Evolutionary conservation across 2,329 filamentous ascomycete species (phyloP).

Genomic region (Thelonectria discophora): DNA sequence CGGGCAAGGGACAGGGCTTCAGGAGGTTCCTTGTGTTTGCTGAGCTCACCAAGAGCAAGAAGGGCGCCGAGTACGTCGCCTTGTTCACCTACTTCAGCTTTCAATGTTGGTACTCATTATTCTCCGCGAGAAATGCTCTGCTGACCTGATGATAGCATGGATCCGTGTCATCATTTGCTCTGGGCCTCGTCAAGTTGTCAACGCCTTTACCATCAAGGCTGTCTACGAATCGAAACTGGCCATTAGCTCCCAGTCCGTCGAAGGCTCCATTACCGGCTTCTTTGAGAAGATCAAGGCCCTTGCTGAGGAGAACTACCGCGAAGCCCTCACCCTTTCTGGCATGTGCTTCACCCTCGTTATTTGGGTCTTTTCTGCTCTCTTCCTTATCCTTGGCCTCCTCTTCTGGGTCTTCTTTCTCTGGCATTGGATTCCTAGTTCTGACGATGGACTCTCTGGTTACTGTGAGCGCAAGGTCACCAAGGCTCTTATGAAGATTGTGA

Average conservation of each 20-base stretch:
- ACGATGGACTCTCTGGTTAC: slow-evolving; percentile 84
- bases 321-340: slow-evolving; percentile 83
- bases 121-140: neutral
- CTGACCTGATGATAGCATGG: slow-evolving; percentile 67
- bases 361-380: slow-evolving; percentile 84
- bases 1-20: slow-evolving; percentile 78
- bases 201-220: slow-evolving; percentile 86
- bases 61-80: slow-evolving; percentile 89
- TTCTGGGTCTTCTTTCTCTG: slow-evolving; percentile 91
- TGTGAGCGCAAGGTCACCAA: slow-evolving; percentile 93
- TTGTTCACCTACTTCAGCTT: slow-evolving; percentile 89
- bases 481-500: slow-evolving; percentile 84
- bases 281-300: slow-evolving; percentile 82
- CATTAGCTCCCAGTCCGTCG: slow-evolving; percentile 59
- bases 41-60: slow-evolving; percentile 88
- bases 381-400: slow-evolving; percentile 75
- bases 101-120: slow-evolving; percentile 58
- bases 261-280: slow-evolving; percentile 75
- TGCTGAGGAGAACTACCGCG: slow-evolving; percentile 76
- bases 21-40: slow-evolving; percentile 92
- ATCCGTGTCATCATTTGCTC: slow-evolving; percentile 90
- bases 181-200: slow-evolving; percentile 90
- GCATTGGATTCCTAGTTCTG: slow-evolving; percentile 85
- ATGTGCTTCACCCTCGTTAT: slow-evolving; percentile 94
- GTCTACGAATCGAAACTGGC: slow-evolving; percentile 82